Percentiles rank a stretch among this genome's conserved stretches.
Evolutionary conservation across 2,329 filamentous ascomycete genomes (phyloP).

Genomic region (Penicillium aurantiogriseum): DNA sequence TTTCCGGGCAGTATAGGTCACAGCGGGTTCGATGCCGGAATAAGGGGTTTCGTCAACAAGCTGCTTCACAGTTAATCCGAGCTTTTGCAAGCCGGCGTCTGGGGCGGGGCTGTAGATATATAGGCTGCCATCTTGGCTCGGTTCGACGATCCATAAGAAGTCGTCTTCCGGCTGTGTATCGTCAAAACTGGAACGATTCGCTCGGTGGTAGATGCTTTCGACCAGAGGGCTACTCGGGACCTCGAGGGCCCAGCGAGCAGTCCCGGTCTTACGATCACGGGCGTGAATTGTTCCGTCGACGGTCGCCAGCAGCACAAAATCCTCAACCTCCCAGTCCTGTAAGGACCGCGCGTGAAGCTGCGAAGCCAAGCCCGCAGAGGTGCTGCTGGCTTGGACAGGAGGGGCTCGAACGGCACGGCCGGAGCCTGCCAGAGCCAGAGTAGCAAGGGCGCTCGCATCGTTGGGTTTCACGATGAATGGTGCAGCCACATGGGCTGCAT

Average conservation of each 20-base stretch:
- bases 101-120: slow-evolving; percentile 77
- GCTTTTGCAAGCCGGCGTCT: slow-evolving; percentile 46
- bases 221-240: slow-evolving; percentile 79
- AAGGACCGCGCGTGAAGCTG: slow-evolving; percentile 93
- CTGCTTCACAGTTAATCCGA: slow-evolving; percentile 62
- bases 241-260: slow-evolving; percentile 80
- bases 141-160: slow-evolving; percentile 93
- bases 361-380: slow-evolving; percentile 68
- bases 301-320: slow-evolving; percentile 99
- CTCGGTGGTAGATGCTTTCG: slow-evolving; percentile 77
- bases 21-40: slow-evolving; percentile 68
- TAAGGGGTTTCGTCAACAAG: slow-evolving; percentile 83
- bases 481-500: slow-evolving; percentile 19
- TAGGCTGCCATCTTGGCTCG: slow-evolving; percentile 78
- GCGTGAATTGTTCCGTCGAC: slow-evolving; percentile 96
- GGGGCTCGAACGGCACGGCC: slow-evolving; percentile 88
- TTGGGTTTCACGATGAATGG: slow-evolving; percentile 41
- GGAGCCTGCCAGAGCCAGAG: slow-evolving; percentile 84
- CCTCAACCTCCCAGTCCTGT: slow-evolving; percentile 99
- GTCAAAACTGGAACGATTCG: slow-evolving; percentile 63
- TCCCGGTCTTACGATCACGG: slow-evolving; percentile 80
- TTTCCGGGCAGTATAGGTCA: slow-evolving; percentile 90
- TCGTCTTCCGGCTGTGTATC: slow-evolving; percentile 68
- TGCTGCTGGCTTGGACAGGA: slow-evolving; percentile 67
- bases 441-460: slow-evolving; percentile 93